Percentiles rank a stretch among this genome's conserved stretches.
phyloP scores from a whole-genome alignment of 2,329 filamentous ascomycete species.

The Akanthomyces uredinophilus region DNA sequence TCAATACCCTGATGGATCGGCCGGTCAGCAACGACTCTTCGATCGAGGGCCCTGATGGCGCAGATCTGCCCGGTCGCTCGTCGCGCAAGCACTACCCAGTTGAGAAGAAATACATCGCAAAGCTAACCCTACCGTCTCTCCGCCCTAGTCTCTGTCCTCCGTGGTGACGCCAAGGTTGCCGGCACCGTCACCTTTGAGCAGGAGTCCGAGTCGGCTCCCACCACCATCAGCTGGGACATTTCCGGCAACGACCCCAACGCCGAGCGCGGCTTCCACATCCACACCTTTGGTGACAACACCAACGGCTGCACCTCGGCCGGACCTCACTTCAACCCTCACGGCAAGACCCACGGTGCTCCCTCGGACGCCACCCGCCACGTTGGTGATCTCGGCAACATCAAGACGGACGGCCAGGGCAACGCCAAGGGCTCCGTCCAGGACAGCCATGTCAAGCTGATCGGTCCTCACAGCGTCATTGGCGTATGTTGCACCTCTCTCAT shows the following conservation, averaged over 20 bases:
- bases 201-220: slow-evolving; percentile 71
- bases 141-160: slow-evolving; percentile 79
- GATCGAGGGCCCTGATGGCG: slow-evolving; percentile 29
- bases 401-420: slow-evolving; percentile 90
- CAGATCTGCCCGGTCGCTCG: not conserved
- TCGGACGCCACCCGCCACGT: slow-evolving; percentile 82
- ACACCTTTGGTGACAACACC: slow-evolving; percentile 99
- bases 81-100: no score
- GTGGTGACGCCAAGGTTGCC: slow-evolving; percentile 93
- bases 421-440: slow-evolving; percentile 75
- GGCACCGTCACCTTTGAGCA: slow-evolving; percentile 97
- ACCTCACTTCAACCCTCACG: slow-evolving; percentile 96
- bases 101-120: not conserved
- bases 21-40: slow-evolving; percentile 25
- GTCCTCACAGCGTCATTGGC: slow-evolving; percentile 89
- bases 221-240: slow-evolving; percentile 89
- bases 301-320: slow-evolving; percentile 99
- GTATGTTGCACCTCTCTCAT: slow-evolving; percentile 44
- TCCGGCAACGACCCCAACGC: slow-evolving; percentile 89
- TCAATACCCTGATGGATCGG: slow-evolving; percentile 42
- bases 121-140: not conserved
- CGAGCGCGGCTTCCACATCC: slow-evolving; percentile 96
- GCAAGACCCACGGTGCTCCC: slow-evolving; percentile 88
- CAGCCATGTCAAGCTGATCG: slow-evolving; percentile 89
- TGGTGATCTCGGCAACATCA: slow-evolving; percentile 95